Evolutionary conservation across 73 alveolate genomes (phyloP), one percentile per base, ranked within the genome.

Genomic region (Paramecium sexaurelia): DNA sequence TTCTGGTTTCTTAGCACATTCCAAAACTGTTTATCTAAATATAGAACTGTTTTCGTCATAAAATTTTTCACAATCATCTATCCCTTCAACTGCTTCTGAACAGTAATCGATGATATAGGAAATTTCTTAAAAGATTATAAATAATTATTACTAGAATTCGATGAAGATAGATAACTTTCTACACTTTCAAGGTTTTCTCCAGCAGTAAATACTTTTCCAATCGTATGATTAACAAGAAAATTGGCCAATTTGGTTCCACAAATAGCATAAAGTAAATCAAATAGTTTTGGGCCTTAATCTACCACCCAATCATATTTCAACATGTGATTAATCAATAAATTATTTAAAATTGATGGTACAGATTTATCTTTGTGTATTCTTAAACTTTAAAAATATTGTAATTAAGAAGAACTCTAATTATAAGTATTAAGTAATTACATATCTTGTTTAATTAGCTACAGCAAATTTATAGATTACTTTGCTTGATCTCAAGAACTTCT

Each of bases 41-140:
- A 69, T 45, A 17, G 69, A 39, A 20, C 85, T 61, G 35, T 82
- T 88, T 37, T 57, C 75, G 15, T 88, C 94, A 41, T 56, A 68
- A 51, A 88, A 88, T 45, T 88, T 15, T 41, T 36, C 40, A 22
- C 73, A 43, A 88, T 88, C 73, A 32, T 88, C 82, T 37, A 68
- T 57, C 29, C 87, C 94, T 4, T 88, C 94, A 13, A 88, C 45
- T n/a, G 94, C 94, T 69, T 88, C 94, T 19, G 91, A 88, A 24
- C 94, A 88, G 83, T 88, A 88, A 68, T 88, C 91, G 15, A 88
- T 71, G 15, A 88, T 88, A 22, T 55, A 55, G n/a, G 89, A 55
- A 24, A 88, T 33, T 39, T 71, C 94, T 51, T 88, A 36, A 40
- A 10, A 26, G 43, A n/a, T 10, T 26, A 10, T 0, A 17, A 17